phyloP scores from a whole-genome alignment of 169 alveolate species.

The Babesia bigemina region DNA sequence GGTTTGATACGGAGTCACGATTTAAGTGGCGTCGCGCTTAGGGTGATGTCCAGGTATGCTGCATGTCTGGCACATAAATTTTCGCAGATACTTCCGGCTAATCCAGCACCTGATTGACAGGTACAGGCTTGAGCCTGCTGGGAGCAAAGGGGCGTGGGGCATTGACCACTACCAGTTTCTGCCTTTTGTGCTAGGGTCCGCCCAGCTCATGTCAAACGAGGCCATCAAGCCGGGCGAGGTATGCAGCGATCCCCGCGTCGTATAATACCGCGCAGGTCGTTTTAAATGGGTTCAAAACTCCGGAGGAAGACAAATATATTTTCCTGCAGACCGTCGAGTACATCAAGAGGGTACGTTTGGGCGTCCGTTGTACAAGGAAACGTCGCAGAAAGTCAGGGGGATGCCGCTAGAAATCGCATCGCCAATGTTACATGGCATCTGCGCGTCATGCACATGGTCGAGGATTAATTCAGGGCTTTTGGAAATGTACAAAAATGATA shows the following conservation, averaged over 20 bases:
- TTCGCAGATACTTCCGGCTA: constrained; percentile 88
- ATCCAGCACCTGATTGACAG: constrained; percentile 90
- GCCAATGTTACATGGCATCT: constrained; percentile 91
- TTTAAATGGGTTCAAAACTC: not conserved
- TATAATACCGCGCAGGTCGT: constrained; percentile 25
- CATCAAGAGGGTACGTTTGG: constrained; percentile 81
- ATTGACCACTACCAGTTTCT: constrained; percentile 97
- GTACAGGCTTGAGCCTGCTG: constrained; percentile 99
- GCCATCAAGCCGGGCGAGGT: constrained; percentile 66
- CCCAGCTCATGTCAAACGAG: constrained; percentile 86
- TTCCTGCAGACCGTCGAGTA: constrained; percentile 88
- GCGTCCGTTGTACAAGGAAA: not conserved
- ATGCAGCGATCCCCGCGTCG: not conserved
- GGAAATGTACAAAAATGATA: constrained; percentile 57
- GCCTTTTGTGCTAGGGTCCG: constrained; percentile 94
- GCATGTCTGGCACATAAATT: not conserved
- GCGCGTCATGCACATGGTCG: constrained; percentile 81
- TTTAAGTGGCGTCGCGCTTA: constrained; percentile 19
- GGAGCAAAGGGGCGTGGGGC: constrained; percentile 99
- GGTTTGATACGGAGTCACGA: constrained; percentile 22
- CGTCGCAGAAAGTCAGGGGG: constrained; percentile 34
- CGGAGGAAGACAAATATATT: constrained; percentile 79
- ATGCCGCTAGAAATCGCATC: constrained; percentile 85
- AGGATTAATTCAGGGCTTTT: constrained; percentile 54
- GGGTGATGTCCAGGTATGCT: constrained; percentile 45